Conservation (phyloP, 2,329 filamentous ascomycete species). For the Ophiosphaerella narmari region DNA sequence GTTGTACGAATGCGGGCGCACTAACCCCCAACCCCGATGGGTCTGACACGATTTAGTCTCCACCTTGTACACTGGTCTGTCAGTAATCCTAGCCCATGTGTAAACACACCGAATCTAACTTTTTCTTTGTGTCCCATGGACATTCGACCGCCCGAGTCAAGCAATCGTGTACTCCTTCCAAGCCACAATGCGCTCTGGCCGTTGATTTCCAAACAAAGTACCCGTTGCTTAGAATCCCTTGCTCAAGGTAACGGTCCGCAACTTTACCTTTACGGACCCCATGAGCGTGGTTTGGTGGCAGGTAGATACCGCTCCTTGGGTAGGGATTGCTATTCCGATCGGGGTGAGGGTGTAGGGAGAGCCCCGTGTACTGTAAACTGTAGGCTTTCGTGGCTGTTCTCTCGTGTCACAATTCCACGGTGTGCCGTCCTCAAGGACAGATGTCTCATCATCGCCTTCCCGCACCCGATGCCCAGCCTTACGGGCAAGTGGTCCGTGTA, state of each 20-base stretch:
- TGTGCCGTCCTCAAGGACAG: conserved; percentile 10
- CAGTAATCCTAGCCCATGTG: conserved; percentile 5
- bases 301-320: conserved; percentile 6
- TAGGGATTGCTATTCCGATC: conserved; percentile 15
- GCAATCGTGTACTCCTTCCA: conserved; percentile 5
- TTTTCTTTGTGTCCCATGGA: conserved; percentile 12
- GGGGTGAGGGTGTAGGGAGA: conserved; percentile 13
- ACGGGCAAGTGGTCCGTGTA: conserved; percentile 11
- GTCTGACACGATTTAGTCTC: conserved; percentile 2
- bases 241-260: conserved; percentile 7
- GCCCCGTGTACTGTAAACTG: conserved; percentile 15
- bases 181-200: conserved; percentile 9
- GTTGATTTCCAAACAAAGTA: neutral
- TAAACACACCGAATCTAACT: conserved; percentile 12
- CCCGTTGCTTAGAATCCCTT: neutral
- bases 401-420: conserved; percentile 17
- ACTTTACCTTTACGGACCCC: conserved; percentile 5
- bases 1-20: conserved; percentile 7
- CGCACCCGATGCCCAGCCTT: conserved; percentile 8
- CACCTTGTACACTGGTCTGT: conserved; percentile 5
- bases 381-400: conserved; percentile 24
- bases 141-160: conserved; percentile 6
- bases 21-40: conserved; percentile 10
- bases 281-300: conserved; percentile 9
- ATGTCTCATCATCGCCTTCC: conserved; percentile 10